phyloP scores from a whole-genome alignment of 176 grass and related monocot species.

The Cenchrus purpureus region DNA sequence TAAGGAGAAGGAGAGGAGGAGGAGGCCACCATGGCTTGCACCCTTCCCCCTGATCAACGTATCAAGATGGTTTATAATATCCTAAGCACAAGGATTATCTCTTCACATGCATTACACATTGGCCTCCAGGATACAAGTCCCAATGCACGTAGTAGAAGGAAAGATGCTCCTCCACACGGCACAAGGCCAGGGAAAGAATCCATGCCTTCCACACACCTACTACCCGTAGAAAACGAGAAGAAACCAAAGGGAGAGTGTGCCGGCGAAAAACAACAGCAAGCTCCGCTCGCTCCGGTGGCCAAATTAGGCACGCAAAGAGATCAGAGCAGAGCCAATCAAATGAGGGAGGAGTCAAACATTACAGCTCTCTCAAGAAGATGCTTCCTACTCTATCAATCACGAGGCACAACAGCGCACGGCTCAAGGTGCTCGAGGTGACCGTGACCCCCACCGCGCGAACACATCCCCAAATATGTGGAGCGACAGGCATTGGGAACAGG shows the following conservation, averaged over 20 bases:
- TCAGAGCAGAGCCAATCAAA: conserved; percentile 32
- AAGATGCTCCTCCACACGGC: conserved; percentile 50
- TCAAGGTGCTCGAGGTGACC: conserved; percentile 35
- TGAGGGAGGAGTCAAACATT: conserved; percentile 55
- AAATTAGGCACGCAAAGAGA: conserved; percentile 63
- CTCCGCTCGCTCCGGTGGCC: not conserved
- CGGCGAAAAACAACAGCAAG: not conserved
- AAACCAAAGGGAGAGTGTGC: not conserved
- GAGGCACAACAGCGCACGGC: conserved; percentile 52
- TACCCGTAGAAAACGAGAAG: conserved; percentile 49
- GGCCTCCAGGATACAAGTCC: conserved; percentile 59
- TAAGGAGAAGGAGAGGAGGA: conserved; percentile 19
- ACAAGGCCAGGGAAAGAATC: conserved; percentile 38
- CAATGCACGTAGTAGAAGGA: conserved; percentile 45
- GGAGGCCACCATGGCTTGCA: conserved; percentile 37
- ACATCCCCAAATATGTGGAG: conserved; percentile 49
- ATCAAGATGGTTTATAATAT: conserved; percentile 35
- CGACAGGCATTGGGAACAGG: conserved; percentile 48
- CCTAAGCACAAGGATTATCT: conserved; percentile 36
- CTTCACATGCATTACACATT: conserved; percentile 57
- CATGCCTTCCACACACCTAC: conserved; percentile 31
- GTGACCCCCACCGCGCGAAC: conserved; percentile 50
- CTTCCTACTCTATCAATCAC: conserved; percentile 1
- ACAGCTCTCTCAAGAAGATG: conserved; percentile 19
- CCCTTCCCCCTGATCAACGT: not conserved